phyloP scores from a whole-genome alignment of 2,329 filamentous ascomycete genomes.

The Camillea tinctor region DNA sequence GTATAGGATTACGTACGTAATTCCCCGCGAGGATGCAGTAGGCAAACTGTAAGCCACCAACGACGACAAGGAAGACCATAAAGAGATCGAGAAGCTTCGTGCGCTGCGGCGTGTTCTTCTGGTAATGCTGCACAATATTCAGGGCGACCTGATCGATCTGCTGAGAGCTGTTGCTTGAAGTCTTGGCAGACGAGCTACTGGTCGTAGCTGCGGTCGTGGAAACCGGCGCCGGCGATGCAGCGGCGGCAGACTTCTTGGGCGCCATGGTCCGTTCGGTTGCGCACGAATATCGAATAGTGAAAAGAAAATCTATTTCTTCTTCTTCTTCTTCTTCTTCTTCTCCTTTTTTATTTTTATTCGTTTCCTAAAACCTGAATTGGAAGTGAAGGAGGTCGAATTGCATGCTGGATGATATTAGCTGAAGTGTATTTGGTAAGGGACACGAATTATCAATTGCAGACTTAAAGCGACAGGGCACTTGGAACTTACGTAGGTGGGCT shows the following conservation, averaged over 20 bases:
- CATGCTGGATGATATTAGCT: slow-evolving; percentile 13
- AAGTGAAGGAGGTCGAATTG: slow-evolving; percentile 3
- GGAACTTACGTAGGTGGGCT: background rate
- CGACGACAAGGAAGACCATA: slow-evolving; percentile 79
- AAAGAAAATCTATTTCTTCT: background rate
- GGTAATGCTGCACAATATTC: slow-evolving; percentile 76
- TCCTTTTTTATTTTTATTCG: background rate
- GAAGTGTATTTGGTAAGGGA: slow-evolving; percentile 11
- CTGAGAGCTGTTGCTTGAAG: slow-evolving; percentile 20
- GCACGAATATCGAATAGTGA: background rate
- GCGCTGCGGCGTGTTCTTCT: slow-evolving; percentile 78
- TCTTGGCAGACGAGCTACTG: slow-evolving; percentile 28
- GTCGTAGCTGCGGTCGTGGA: slow-evolving; percentile 20
- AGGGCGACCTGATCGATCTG: slow-evolving; percentile 60
- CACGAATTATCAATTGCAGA: background rate
- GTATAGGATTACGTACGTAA: slow-evolving; percentile 65
- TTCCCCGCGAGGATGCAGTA: slow-evolving; percentile 93
- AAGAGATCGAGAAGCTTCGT: slow-evolving; percentile 91
- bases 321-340: background rate
- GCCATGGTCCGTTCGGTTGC: slow-evolving; percentile 41
- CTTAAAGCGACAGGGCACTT: background rate
- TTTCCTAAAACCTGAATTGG: background rate
- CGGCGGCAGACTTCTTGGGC: slow-evolving; percentile 47
- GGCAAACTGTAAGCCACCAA: slow-evolving; percentile 86
- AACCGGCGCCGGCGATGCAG: slow-evolving; percentile 18